Evolutionary conservation across 305 asterid species (phyloP), one percentile per base, ranked within the genome.

Genomic region (Stenogyne calaminthoides): DNA sequence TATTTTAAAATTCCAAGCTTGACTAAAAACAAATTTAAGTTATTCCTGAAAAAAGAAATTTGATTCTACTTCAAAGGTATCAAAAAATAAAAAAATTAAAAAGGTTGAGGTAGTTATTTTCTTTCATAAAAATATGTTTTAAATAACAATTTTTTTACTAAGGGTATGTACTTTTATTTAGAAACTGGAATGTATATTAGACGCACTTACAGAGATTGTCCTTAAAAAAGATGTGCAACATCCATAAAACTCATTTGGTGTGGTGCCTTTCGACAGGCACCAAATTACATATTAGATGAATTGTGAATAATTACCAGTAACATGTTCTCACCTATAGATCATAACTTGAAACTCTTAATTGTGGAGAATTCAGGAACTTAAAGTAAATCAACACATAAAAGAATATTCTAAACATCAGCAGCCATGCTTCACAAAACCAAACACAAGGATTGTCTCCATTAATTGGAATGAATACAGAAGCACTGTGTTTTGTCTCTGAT

Each of bases 281-380:
- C 36, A 63, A 61, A 73, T 44, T 47, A 63, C 63, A 62, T 9
- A 46, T 19, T 44, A 64, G 52, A 75, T 72, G 49, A 76, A 36
- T 52, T 58, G 22, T 62, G 61, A 27, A 69, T 42, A 34, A 42
- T 51, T 61, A 60, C 16, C 62, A 67, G 27, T 67, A 79, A 56
- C 46, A 64, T 25, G 42, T 39, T 59, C 59, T 18, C 64, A 27
- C 32, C 3, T 0, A 56, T n/a, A 67, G 61, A 22, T 49, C 62
- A 25, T 22, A 60, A 56, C 66, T 55, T 57, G 57, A 74, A 44
- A 63, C 44, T 55, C 49, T 54, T n/a, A 18, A 27, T 71, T 5
- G 54, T 36, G 15, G n/a, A 70, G 39, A 47, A 55, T 46, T 70
- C 32, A 15, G 71, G 60, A 64, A 16, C 12, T 66, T 37, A 14